Conservation (phyloP, 495 filamentous ascomycete genomes). For the Podospora pseudopauciseta region DNA sequence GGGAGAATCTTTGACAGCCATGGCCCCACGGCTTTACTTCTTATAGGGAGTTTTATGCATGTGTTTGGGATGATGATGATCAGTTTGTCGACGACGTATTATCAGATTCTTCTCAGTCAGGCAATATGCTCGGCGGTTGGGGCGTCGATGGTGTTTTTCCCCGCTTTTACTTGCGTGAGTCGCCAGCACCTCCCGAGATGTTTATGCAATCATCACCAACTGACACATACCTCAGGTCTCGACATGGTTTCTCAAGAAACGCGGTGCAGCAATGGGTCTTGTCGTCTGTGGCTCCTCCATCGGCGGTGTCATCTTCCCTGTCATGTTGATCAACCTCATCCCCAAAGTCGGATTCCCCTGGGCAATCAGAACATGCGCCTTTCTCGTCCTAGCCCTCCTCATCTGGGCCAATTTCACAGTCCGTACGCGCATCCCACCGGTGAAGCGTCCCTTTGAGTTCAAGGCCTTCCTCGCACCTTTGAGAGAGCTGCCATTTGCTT, state of each 20-base stretch:
- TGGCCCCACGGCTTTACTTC: slow-evolving; percentile 57
- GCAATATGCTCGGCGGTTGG: slow-evolving; percentile 53
- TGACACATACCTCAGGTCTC: slow-evolving; percentile 6
- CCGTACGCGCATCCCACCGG: slow-evolving; percentile 17
- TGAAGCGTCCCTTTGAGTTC: slow-evolving; percentile 19
- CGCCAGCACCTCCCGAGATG: background rate
- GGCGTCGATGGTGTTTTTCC: slow-evolving; percentile 23
- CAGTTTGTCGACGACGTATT: slow-evolving; percentile 57
- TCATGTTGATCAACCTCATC: slow-evolving; percentile 60
- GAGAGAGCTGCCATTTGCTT: slow-evolving; percentile 40
- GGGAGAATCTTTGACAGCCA: slow-evolving; percentile 55
- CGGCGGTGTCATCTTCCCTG: slow-evolving; percentile 60
- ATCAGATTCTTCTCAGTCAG: slow-evolving; percentile 59
- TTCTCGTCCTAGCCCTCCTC: slow-evolving; percentile 58
- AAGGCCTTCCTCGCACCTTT: slow-evolving; percentile 15
- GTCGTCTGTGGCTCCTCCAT: slow-evolving; percentile 57
- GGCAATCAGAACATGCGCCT: slow-evolving; percentile 62
- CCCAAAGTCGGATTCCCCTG: slow-evolving; percentile 57
- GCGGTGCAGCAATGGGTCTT: slow-evolving; percentile 62
- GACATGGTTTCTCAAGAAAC: slow-evolving; percentile 59
- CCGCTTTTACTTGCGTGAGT: slow-evolving; percentile 4
- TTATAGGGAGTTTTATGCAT: slow-evolving; percentile 57
- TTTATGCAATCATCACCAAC: background rate
- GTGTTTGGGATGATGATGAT: slow-evolving; percentile 71
- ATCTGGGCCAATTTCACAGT: slow-evolving; percentile 43